Evolutionary conservation across 768 basidiomycete genomes (phyloP).

Genomic region (Boletales sp.): DNA sequence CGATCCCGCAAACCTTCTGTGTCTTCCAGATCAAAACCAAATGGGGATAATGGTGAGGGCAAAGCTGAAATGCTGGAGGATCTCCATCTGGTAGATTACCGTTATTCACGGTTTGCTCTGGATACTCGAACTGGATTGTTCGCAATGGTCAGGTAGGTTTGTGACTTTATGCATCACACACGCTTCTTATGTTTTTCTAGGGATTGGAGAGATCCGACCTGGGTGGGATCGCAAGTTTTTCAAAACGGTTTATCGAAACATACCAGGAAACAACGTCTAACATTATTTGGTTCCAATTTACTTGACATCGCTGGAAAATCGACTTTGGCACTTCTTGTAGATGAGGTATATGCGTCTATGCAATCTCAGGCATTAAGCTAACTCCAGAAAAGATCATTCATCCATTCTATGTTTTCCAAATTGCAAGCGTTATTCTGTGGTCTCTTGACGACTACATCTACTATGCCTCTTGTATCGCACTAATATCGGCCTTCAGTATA

Average conservation of each 20-base stretch:
- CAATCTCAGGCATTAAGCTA: not conserved
- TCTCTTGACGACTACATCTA: conserved; percentile 94
- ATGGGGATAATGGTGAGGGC: conserved; percentile 29
- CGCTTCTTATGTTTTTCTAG: conserved; percentile 37
- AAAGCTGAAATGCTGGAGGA: conserved; percentile 40
- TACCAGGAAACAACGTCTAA: conserved; percentile 59
- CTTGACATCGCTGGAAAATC: conserved; percentile 92
- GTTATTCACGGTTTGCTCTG: conserved; percentile 87
- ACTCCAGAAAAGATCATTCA: conserved; percentile 67
- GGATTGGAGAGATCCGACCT: conserved; percentile 85
- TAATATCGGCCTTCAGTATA: conserved; percentile 86
- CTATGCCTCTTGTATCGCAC: conserved; percentile 93
- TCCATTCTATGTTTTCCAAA: conserved; percentile 98
- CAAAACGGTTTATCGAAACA: conserved; percentile 58
- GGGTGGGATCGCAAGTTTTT: conserved; percentile 60
- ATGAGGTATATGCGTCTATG: conserved; percentile 64
- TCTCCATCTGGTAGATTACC: conserved; percentile 80
- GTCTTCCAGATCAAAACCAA: conserved; percentile 27
- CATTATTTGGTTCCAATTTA: conserved; percentile 79
- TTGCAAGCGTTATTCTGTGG: conserved; percentile 93
- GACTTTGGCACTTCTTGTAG: conserved; percentile 69
- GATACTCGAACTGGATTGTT: conserved; percentile 85
- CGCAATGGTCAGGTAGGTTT: conserved; percentile 66
- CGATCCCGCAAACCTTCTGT: conserved; percentile 16
- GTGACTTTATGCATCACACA: not conserved